Percentiles rank a stretch among this genome's conserved stretches.
Conservation (phyloP, 2,329 filamentous ascomycete species). For the Aspergillus texensis region DNA sequence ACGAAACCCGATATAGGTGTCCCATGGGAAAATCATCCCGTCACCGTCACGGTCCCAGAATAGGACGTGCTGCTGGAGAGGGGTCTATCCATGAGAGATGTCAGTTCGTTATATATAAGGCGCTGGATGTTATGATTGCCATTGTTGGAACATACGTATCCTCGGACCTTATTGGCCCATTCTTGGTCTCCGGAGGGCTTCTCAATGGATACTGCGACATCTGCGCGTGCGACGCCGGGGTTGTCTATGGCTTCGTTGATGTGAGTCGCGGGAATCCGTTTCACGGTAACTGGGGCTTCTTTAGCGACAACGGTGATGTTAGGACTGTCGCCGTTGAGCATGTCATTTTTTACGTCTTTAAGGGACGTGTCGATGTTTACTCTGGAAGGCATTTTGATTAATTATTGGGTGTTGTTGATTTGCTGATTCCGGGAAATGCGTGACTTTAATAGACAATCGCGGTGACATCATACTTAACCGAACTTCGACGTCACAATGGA, state of each 20-base stretch:
- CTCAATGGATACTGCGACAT: constrained; percentile 8
- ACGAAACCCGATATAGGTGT: constrained; percentile 14
- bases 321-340: neutral
- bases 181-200: constrained; percentile 8
- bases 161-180: constrained; percentile 8
- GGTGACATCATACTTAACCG: neutral
- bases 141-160: constrained; percentile 2
- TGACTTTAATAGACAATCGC: neutral
- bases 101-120: neutral
- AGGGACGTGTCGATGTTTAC: neutral
- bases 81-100: neutral
- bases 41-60: neutral
- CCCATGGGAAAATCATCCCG: neutral
- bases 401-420: neutral
- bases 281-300: neutral
- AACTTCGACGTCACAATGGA: neutral
- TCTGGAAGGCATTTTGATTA: neutral
- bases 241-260: neutral
- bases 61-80: neutral
- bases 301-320: neutral
- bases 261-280: neutral
- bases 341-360: neutral
- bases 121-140: neutral
- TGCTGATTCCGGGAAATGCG: neutral
- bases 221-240: constrained; percentile 8